Base-by-base conservation (phyloP, 495 filamentous ascomycete genomes). In the Aspergillus haitiensis region DNA sequence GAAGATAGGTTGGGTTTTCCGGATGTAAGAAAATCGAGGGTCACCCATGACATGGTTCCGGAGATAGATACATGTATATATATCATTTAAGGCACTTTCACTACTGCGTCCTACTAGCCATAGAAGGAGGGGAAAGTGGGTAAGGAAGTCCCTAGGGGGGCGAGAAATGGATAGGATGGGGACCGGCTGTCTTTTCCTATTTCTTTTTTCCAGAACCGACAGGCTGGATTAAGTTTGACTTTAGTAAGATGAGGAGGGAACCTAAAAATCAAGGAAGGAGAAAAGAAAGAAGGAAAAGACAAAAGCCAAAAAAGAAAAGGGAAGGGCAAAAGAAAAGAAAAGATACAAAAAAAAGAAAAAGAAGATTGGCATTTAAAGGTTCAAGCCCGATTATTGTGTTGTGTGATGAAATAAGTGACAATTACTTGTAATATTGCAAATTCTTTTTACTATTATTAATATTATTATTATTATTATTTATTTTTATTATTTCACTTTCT, bases 171-270 rank as follows among this genome's bases (percentile, higher is more conserved):
- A 55, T 54, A 56, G 42, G 39, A 60, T 55, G 51, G 33, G 37
- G 37, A 36, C 55, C 37, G 60, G 49, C 40, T 58, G 39, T 49
- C 48, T 63, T 66, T 64, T 61, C 44, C 55, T 58, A 52, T 62
- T 62, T 40, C 55, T 61, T 51, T 52, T 13, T 61, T 60, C 46
- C 40, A 67, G 70, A 70, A 72, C 75, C 75, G 72, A 72, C 71
- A 74, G 71, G 64, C 66, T 72, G 75, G 75, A 69, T 76, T 75
- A 75, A 75, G 75, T 75, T 78, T 68, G 65, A 65, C 66, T 74
- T 70, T 73, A 73, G 72, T 68, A 71, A 68, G 63, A 64, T 65
- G 69, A 70, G 66, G 68, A 65, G 67, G 65, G 58, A 64, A 68
- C 71, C 67, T 65, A 69, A 53, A 56, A 47, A 45, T 40, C 21